A percentile compares a stretch with the other conserved stretches of the same genome.
Evolutionary conservation across 352 stramenopile species (phyloP).

Genomic region (Saprolegnia parasitica): DNA sequence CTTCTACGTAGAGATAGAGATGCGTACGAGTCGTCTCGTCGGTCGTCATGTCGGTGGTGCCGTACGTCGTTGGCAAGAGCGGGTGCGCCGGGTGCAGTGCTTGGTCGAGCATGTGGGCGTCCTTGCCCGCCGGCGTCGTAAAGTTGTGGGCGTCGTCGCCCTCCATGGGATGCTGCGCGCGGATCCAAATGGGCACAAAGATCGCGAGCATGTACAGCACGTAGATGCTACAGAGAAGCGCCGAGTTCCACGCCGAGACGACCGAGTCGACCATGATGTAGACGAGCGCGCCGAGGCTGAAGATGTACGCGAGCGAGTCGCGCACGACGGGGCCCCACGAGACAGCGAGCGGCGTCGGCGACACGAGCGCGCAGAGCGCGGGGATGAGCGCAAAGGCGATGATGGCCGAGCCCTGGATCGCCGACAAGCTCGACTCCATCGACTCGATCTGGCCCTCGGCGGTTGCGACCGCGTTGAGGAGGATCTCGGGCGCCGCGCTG

Average conservation of each 20-base stretch:
- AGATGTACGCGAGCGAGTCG: constrained; percentile 76
- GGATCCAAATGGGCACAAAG: constrained; percentile 53
- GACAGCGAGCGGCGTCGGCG: constrained; percentile 54
- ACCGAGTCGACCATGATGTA: constrained; percentile 55
- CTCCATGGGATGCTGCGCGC: constrained; percentile 32
- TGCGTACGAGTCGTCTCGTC: background rate
- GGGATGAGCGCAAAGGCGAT: constrained; percentile 88
- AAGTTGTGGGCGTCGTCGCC: constrained; percentile 31
- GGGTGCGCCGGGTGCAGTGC: constrained; percentile 30
- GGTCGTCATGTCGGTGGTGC: constrained; percentile 23
- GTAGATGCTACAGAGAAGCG: constrained; percentile 63
- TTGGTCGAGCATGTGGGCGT: constrained; percentile 27
- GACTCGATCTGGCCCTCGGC: constrained; percentile 46
- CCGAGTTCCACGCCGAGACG: constrained; percentile 56
- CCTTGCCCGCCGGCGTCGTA: constrained; percentile 12
- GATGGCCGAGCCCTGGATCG: constrained; percentile 83
- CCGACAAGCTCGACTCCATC: constrained; percentile 51
- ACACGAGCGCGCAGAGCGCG: constrained; percentile 62
- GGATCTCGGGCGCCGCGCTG: constrained; percentile 76
- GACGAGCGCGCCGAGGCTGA: constrained; percentile 49
- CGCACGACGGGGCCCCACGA: constrained; percentile 75
- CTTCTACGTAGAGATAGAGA: constrained; percentile 57
- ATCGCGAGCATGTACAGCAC: constrained; percentile 75
- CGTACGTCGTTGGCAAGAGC: constrained; percentile 17
- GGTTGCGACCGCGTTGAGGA: constrained; percentile 77